Percentiles rank a stretch among this genome's conserved stretches.
phyloP scores from a whole-genome alignment of 2,329 filamentous ascomycete species.

The Trichoderma pleuroti region DNA sequence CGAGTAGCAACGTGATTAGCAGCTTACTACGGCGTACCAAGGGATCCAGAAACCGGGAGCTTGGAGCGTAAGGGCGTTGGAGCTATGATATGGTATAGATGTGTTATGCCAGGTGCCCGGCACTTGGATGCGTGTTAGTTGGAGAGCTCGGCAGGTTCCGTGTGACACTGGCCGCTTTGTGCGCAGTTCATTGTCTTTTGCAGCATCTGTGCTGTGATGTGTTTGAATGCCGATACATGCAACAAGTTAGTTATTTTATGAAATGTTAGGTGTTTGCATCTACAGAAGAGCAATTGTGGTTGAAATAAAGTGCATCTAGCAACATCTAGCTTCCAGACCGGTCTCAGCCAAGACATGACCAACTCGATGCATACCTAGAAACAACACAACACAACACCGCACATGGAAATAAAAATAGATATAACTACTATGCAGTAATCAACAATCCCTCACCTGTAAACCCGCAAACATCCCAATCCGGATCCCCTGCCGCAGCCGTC shows the following conservation, averaged over 20 bases:
- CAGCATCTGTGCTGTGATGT: neutral
- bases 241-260: neutral
- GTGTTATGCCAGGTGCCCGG: neutral
- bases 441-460: neutral
- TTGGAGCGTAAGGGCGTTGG: neutral
- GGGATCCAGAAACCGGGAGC: neutral
- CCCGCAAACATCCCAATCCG: conserved; percentile 3
- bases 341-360: neutral
- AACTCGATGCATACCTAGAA: neutral
- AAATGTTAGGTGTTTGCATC: neutral
- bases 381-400: neutral
- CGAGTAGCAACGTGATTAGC: neutral
- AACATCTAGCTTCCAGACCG: neutral
- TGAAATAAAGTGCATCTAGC: neutral
- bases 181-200: neutral
- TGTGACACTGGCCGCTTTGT: neutral
- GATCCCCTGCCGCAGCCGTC: conserved; percentile 19
- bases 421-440: neutral
- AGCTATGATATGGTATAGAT: too few species aligned
- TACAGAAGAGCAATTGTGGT: neutral
- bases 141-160: conserved; percentile 4
- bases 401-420: neutral
- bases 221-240: neutral
- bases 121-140: neutral
- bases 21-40: neutral